Conservation (phyloP, 2,329 filamentous ascomycete species). For the Verticillium longisporum region DNA sequence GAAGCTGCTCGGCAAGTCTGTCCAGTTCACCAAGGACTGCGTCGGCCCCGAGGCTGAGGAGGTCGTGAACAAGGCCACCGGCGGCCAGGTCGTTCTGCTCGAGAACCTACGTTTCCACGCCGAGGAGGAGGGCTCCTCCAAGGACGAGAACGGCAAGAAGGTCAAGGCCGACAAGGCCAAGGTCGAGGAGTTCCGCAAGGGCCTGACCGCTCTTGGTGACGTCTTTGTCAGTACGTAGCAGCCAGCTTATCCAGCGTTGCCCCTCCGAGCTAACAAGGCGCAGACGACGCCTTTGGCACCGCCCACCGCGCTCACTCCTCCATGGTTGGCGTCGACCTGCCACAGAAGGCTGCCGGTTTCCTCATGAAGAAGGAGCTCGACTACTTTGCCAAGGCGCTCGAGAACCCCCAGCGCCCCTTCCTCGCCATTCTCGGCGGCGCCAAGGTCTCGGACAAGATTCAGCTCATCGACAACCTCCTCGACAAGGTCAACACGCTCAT, state of each 20-base stretch:
- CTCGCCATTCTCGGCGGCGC: constrained; percentile 96
- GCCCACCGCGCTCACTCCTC: constrained; percentile 98
- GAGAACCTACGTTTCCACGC: constrained; percentile 98
- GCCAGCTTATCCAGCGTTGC: background rate
- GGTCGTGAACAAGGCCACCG: constrained; percentile 73
- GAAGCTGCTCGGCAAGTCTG: constrained; percentile 77
- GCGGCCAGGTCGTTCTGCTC: constrained; percentile 80
- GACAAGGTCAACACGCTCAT: constrained; percentile 96
- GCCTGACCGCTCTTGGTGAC: constrained; percentile 88
- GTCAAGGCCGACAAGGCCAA: constrained; percentile 92
- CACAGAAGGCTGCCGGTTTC: constrained; percentile 96
- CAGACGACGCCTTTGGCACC: constrained; percentile 96
- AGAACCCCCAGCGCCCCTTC: constrained; percentile 90
- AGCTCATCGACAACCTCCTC: constrained; percentile 97
- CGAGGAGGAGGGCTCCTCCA: constrained; percentile 95
- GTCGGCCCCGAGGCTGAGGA: constrained; percentile 88
- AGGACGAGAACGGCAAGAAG: constrained; percentile 94
- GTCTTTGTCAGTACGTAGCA: constrained; percentile 80
- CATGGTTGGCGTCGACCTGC: constrained; percentile 95
- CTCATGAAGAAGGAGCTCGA: constrained; percentile 99
- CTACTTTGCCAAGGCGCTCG: constrained; percentile 96
- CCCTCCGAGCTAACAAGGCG: background rate
- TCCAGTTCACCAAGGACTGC: constrained; percentile 84
- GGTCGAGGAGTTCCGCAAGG: constrained; percentile 91
- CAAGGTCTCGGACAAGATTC: constrained; percentile 99